Evolutionary conservation across 768 basidiomycete species (phyloP).

Genomic region (Boletus reticuloceps): DNA sequence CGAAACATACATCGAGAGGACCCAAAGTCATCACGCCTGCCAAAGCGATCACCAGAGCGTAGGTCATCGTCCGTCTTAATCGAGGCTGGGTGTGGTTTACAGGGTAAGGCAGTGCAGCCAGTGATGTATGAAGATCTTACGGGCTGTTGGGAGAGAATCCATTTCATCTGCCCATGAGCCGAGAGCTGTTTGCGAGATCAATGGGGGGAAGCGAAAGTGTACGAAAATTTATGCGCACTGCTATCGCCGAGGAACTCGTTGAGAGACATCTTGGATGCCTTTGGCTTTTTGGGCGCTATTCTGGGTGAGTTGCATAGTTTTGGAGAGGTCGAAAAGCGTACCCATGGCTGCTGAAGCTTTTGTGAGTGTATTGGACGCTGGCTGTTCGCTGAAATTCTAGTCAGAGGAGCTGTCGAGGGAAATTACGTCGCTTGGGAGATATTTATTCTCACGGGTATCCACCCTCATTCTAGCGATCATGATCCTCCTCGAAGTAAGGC

Average conservation of each 20-base stretch:
- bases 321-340: constrained; percentile 6
- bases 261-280: constrained; percentile 89
- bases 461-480: constrained; percentile 34
- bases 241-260: constrained; percentile 89
- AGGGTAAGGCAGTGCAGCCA: constrained; percentile 8
- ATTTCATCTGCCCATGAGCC: constrained; percentile 99
- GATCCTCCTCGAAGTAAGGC: constrained; percentile 80
- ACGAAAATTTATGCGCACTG: constrained; percentile 48
- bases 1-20: constrained; percentile 55
- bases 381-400: constrained; percentile 1
- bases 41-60: constrained; percentile 53
- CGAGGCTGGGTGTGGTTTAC: constrained; percentile 49
- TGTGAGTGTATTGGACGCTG: constrained; percentile 6
- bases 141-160: constrained; percentile 89
- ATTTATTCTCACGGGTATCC: constrained; percentile 28
- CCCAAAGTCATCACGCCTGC: constrained; percentile 62
- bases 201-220: constrained; percentile 5
- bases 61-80: constrained; percentile 64
- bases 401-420: constrained; percentile 21
- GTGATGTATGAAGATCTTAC: constrained; percentile 50
- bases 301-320: constrained; percentile 3
- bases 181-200: constrained; percentile 47
- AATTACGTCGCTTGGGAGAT: constrained; percentile 15
- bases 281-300: constrained; percentile 78
- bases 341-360: constrained; percentile 26